Evolutionary conservation across 1,284 basidiomycete genomes (phyloP), one percentile per base, ranked within the genome.

Genomic region (Thelephora terrestris): DNA sequence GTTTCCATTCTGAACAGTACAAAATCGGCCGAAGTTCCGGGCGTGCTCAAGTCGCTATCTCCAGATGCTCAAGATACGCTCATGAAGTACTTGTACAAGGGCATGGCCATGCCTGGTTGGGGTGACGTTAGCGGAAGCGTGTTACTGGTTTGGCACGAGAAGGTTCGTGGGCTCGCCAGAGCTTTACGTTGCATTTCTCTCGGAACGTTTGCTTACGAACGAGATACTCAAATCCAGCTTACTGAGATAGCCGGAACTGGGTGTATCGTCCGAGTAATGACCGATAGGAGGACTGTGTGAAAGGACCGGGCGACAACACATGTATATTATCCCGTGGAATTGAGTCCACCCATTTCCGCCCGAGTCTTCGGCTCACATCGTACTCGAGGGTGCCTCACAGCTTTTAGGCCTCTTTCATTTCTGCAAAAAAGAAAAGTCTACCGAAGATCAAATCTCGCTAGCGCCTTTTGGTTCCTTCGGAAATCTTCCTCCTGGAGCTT

Each of bases 11-110:
- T 99, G 54, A 97, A 96, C 69, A 93, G 90, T 50, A 97, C 94
- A 12, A 92, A 95, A 62, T 76, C 92, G 3, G 75, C 89, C 6
- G 95, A 98, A 55, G 94, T 99, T 50, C 71, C 86, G 1, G 69
- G 68, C 24, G 80, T 89, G 39, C 73, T 98, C 61, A 86, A 85
- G 61, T 65, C 75, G 1, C 76, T 98, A 37, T 78, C 81, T 6
- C 76, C 80, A 52, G 84, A 91, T 43, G 75, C 88, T 53, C 91
- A 96, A 58, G 95, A 97, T 61, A 89, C 83, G 32, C 73, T 98
- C 50, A 99, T 98, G 95, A 97, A 96, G 64, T 99, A 96, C 62
- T 71, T 99, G 21, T 99, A 99, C 80, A 99, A 99, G 70, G 93
- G 86, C 27, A 92, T 91, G 88, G 88, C 74, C 5, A 75, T 81